A percentile compares a stretch with the other conserved stretches of the same genome.
phyloP scores from a whole-genome alignment of 2,329 filamentous ascomycete genomes.

The Ophiosphaerella herpotricha region DNA sequence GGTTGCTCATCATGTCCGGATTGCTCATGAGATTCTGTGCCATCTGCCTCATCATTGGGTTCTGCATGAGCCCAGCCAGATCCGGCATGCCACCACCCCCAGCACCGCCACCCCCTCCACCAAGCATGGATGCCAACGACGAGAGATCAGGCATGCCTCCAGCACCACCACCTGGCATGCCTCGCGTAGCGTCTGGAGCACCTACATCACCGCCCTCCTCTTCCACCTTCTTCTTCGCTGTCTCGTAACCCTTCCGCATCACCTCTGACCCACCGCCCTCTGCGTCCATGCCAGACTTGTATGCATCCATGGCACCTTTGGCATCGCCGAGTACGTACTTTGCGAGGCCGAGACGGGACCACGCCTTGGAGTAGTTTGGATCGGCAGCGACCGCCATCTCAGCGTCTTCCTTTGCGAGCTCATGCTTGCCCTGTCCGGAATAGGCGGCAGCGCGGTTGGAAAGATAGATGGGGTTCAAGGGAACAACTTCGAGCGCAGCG shows the following conservation, averaged over 20 bases:
- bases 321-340: conserved; percentile 90
- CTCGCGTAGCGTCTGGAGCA: conserved; percentile 43
- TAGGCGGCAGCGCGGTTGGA: conserved; percentile 96
- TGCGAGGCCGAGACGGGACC: conserved; percentile 90
- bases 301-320: conserved; percentile 91
- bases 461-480: conserved; percentile 92
- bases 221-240: conserved; percentile 83
- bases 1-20: conserved; percentile 84
- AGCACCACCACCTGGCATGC: conserved; percentile 57
- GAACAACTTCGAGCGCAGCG: conserved; percentile 78
- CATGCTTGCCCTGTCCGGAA: conserved; percentile 82
- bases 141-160: conserved; percentile 85
- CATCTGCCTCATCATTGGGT: conserved; percentile 98
- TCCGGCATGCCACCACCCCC: conserved; percentile 84
- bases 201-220: conserved; percentile 69
- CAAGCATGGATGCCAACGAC: conserved; percentile 64
- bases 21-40: conserved; percentile 97
- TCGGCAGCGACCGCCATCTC: conserved; percentile 88
- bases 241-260: conserved; percentile 97
- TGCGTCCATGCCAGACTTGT: conserved; percentile 87
- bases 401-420: conserved; percentile 81
- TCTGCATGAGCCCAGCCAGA: conserved; percentile 64
- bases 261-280: conserved; percentile 95
- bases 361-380: conserved; percentile 94
- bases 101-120: conserved; percentile 55